Conservation (phyloP, 208 protist genomes). For the Trypanosoma boissoni region DNA sequence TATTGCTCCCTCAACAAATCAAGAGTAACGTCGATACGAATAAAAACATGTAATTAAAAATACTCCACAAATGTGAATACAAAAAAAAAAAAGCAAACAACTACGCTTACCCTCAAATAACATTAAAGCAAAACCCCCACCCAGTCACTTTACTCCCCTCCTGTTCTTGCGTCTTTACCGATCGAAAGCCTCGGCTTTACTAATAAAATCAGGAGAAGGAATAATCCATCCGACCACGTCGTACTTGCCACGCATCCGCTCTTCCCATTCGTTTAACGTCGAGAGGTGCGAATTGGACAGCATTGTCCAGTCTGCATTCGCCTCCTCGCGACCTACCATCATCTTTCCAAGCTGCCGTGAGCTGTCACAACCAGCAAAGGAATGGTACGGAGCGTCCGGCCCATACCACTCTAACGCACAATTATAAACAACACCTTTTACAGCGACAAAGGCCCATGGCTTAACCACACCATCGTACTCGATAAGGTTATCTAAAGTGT, state of each 20-base stretch:
- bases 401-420: conserved; percentile 77
- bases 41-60: too few relatives aligned
- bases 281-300: conserved; percentile 55
- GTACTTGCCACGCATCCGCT: conserved; percentile 81
- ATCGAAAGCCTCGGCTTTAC: conserved; percentile 39
- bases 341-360: conserved; percentile 85
- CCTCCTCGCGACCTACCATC: conserved; percentile 69
- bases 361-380: conserved; percentile 83
- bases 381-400: conserved; percentile 70
- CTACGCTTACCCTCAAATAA: too few relatives aligned
- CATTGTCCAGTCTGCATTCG: conserved; percentile 83
- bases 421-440: conserved; percentile 88
- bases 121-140: too few relatives aligned
- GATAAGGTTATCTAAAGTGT: conserved; percentile 75
- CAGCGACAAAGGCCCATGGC: conserved; percentile 68
- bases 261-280: conserved; percentile 87
- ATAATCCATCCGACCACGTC: conserved; percentile 71
- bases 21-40: too few relatives aligned
- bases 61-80: too few relatives aligned
- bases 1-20: too few relatives aligned
- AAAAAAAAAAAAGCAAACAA: too few relatives aligned
- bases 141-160: not conserved
- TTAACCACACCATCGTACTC: conserved; percentile 68
- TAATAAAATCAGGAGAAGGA: conserved; percentile 51
- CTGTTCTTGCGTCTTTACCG: conserved; percentile 23